Percentiles rank a stretch among this genome's conserved stretches.
phyloP scores from a whole-genome alignment of 2,329 filamentous ascomycete genomes.

The Colletotrichum agaves region DNA sequence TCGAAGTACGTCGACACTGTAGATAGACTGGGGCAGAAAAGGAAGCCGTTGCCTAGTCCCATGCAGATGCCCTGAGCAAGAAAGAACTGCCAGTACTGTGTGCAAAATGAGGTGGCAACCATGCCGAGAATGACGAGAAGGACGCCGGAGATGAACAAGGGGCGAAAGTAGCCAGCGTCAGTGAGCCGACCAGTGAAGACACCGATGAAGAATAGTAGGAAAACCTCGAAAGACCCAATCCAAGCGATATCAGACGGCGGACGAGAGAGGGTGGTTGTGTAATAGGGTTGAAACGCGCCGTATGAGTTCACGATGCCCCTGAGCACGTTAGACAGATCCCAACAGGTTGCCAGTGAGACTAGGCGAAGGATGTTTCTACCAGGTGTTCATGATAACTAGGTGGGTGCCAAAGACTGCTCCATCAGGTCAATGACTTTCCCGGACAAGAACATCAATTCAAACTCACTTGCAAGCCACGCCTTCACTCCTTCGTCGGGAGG shows the following conservation, averaged over 20 bases:
- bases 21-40: slow-evolving; percentile 73
- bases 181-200: slow-evolving; percentile 63
- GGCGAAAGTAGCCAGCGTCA: slow-evolving; percentile 64
- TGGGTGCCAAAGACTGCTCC: slow-evolving; percentile 51
- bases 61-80: slow-evolving; percentile 65
- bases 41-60: slow-evolving; percentile 68
- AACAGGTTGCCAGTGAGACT: no score
- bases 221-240: slow-evolving; percentile 66
- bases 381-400: slow-evolving; percentile 62
- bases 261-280: slow-evolving; percentile 51
- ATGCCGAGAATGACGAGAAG: slow-evolving; percentile 57
- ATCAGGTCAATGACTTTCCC: not conserved
- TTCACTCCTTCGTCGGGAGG: slow-evolving; percentile 61
- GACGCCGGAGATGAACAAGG: slow-evolving; percentile 53
- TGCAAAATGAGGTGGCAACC: slow-evolving; percentile 57
- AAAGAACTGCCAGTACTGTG: slow-evolving; percentile 65
- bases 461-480: slow-evolving; percentile 59
- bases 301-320: slow-evolving; percentile 66
- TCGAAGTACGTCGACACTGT: slow-evolving; percentile 75
- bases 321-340: not conserved
- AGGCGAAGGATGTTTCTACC: slow-evolving; percentile 42
- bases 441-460: not conserved
- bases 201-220: slow-evolving; percentile 65
- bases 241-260: slow-evolving; percentile 60
- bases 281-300: slow-evolving; percentile 66